Conservation (phyloP, 805 yeast genomes). For the Barnettozyma salicaria region DNA sequence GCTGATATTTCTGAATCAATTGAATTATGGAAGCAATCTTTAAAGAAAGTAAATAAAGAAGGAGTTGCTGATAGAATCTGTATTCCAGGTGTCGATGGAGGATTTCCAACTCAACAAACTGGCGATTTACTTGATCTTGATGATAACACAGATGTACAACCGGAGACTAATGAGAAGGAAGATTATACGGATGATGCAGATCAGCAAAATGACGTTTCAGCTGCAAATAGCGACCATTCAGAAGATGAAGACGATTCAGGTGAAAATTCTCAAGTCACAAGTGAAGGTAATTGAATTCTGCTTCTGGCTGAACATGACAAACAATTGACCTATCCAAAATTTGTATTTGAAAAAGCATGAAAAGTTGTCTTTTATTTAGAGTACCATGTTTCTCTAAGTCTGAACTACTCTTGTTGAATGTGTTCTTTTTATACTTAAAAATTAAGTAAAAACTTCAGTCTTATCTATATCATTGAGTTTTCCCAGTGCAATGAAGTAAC, state of each 20-base stretch:
- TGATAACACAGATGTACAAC: constrained; percentile 25
- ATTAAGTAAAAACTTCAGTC: constrained; percentile 34
- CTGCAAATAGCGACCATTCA: too few species aligned
- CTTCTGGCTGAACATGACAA: too few species aligned
- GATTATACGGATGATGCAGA: constrained; percentile 15
- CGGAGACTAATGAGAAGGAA: constrained; percentile 25
- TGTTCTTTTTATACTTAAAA: too few species aligned
- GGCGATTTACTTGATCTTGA: constrained; percentile 37
- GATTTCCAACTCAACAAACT: constrained; percentile 28
- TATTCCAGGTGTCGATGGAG: constrained; percentile 33
- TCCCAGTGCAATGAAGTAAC: constrained; percentile 67
- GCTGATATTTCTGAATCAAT: constrained; percentile 42
- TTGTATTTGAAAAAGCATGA: too few species aligned
- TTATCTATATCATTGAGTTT: constrained; percentile 40
- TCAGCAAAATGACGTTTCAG: constrained; percentile 12
- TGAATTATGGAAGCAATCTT: constrained; percentile 59
- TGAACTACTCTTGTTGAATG: too few species aligned
- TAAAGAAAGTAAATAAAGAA: constrained; percentile 45
- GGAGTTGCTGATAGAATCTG: constrained; percentile 58
- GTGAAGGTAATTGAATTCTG: too few species aligned
- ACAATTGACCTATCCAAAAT: too few species aligned
- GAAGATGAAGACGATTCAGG: constrained; percentile 10
- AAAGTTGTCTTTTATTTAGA: too few species aligned
- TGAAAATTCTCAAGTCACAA: too few species aligned
- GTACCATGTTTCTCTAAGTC: too few species aligned